Percentiles rank a stretch among this genome's conserved stretches.
Conservation (phyloP, 805 yeast species). For the Kodamaea neixiangensis region DNA sequence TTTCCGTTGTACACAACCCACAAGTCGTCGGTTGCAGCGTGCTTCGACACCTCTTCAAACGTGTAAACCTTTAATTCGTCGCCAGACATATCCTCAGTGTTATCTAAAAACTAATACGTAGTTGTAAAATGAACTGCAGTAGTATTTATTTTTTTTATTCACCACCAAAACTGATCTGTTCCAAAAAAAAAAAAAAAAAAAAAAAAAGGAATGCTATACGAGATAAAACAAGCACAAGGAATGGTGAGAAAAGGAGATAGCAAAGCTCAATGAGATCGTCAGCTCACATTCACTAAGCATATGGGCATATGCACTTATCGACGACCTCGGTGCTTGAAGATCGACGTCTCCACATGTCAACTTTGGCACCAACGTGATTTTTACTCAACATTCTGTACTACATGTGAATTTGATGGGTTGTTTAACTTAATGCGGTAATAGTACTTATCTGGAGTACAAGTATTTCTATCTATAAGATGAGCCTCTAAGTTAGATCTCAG, state of each 20-base stretch:
- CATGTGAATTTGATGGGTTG: constrained; percentile 3
- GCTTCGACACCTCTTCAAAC: constrained; percentile 50
- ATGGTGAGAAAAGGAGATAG: not conserved
- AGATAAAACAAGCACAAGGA: not conserved
- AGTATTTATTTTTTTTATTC: not conserved
- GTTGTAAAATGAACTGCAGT: constrained; percentile 6
- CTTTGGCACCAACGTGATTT: not conserved
- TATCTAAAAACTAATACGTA: constrained; percentile 6
- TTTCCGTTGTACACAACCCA: constrained; percentile 48
- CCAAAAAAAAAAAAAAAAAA: not conserved
- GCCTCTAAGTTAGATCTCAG: not conserved
- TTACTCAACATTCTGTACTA: not conserved
- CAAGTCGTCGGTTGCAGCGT: constrained; percentile 41
- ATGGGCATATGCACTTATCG: not conserved
- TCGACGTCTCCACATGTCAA: not conserved
- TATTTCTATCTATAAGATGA: not conserved
- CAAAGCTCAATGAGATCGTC: not conserved
- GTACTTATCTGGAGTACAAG: not conserved
- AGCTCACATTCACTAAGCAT: not conserved
- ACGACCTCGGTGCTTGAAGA: not conserved
- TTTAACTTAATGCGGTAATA: constrained; percentile 7
- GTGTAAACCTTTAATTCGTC: constrained; percentile 48
- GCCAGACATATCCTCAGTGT: constrained; percentile 3
- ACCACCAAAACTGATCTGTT: constrained; percentile 2
- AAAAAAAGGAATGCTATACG: not conserved